Conservation (phyloP, 495 filamentous ascomycete species). For the Neurospora tetrasperma region DNA sequence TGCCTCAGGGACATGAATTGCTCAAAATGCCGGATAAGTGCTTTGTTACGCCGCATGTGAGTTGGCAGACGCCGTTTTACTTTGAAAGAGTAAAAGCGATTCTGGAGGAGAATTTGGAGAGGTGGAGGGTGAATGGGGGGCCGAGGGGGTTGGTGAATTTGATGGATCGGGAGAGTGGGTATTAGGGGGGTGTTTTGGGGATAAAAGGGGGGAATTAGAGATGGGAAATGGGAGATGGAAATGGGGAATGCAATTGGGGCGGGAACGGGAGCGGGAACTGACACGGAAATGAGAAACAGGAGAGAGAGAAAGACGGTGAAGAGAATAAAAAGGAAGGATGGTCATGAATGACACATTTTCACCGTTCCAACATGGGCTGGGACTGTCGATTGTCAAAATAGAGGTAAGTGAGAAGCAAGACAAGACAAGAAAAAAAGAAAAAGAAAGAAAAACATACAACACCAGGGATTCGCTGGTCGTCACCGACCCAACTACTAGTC, state of each 20-base stretch:
- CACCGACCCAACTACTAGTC: constrained; percentile 42
- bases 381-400: no score
- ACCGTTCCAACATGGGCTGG: no score
- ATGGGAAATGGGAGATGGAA: no score
- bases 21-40: constrained; percentile 61
- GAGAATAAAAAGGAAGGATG: no score
- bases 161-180: background rate
- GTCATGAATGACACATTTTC: no score
- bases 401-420: no score
- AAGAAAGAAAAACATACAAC: constrained; percentile 13
- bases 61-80: constrained; percentile 51
- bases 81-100: constrained; percentile 49
- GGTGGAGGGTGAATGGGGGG: constrained; percentile 10
- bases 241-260: no score
- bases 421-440: no score
- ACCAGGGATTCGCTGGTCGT: constrained; percentile 26
- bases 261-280: no score
- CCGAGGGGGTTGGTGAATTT: constrained; percentile 20
- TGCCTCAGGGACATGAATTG: constrained; percentile 58
- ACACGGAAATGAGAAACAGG: no score
- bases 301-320: no score
- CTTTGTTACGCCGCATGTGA: constrained; percentile 72
- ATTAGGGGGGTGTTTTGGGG: background rate
- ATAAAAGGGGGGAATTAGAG: no score
- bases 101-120: constrained; percentile 25